Conservation (phyloP, 164 flowering plant genomes). For the Akebia trifoliata region DNA sequence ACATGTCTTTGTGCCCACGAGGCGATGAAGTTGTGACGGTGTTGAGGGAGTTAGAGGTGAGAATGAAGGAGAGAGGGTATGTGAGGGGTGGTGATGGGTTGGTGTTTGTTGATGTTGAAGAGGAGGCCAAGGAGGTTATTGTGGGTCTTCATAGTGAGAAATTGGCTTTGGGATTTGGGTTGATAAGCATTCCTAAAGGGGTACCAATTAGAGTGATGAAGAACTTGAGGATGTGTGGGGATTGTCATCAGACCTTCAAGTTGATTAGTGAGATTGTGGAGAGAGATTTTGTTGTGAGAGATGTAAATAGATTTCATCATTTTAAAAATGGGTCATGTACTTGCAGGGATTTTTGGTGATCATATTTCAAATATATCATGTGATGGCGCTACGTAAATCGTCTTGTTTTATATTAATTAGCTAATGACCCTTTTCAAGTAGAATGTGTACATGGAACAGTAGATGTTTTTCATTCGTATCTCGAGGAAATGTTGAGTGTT, state of each 20-base stretch:
- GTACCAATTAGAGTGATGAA: conserved; percentile 56
- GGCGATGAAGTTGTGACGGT: conserved; percentile 29
- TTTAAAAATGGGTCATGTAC: conserved; percentile 49
- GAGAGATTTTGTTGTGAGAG: conserved; percentile 63
- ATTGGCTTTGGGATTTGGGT: conserved; percentile 58
- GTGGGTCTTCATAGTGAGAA: conserved; percentile 60
- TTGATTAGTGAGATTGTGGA: conserved; percentile 43
- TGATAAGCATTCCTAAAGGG: conserved; percentile 49
- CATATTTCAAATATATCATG: background rate
- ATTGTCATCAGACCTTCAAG: conserved; percentile 64
- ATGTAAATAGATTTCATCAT: conserved; percentile 67
- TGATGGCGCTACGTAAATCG: too few species aligned
- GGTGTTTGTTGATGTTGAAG: conserved; percentile 60
- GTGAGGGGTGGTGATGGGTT: conserved; percentile 31
- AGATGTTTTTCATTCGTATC: too few species aligned
- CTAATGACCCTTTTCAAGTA: too few species aligned
- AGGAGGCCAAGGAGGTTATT: conserved; percentile 48
- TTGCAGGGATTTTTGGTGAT: conserved; percentile 61
- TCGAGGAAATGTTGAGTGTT: too few species aligned
- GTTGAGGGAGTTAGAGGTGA: conserved; percentile 40
- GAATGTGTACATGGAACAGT: too few species aligned
- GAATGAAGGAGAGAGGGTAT: conserved; percentile 55
- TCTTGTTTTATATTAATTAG: too few species aligned
- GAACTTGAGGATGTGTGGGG: conserved; percentile 66
- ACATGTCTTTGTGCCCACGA: conserved; percentile 24